Evolutionary conservation across 805 yeast species (phyloP).

Genomic region (Candida chauliodis): DNA sequence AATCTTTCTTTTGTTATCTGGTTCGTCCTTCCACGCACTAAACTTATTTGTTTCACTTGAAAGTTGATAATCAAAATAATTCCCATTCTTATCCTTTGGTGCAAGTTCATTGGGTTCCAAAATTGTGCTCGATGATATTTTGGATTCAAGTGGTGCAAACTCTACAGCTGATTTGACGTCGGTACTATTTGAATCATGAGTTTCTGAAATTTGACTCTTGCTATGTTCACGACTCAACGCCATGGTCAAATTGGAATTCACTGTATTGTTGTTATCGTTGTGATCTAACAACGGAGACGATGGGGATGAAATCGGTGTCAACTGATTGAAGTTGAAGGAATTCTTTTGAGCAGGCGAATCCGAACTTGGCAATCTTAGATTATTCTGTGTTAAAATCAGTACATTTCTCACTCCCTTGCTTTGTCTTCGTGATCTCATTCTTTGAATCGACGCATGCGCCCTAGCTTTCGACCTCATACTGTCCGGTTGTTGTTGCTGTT

Average conservation of each 20-base stretch:
- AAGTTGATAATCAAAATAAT: constrained; percentile 2
- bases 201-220: neutral
- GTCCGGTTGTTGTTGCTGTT: constrained; percentile 16
- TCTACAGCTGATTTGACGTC: constrained; percentile 3
- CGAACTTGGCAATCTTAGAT: constrained; percentile 17
- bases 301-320: constrained; percentile 4
- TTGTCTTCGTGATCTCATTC: constrained; percentile 58
- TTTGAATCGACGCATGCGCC: constrained; percentile 60
- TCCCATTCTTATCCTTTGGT: neutral
- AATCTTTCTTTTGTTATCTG: constrained; percentile 8
- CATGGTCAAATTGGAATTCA: constrained; percentile 6
- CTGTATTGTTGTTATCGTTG: neutral
- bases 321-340: neutral
- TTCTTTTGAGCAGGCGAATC: constrained; percentile 14
- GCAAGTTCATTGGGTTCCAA: neutral
- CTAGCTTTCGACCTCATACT: constrained; percentile 49
- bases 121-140: constrained; percentile 7
- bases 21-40: neutral
- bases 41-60: neutral
- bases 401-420: constrained; percentile 38
- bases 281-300: constrained; percentile 18
- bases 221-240: neutral
- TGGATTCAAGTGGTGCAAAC: constrained; percentile 7
- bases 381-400: constrained; percentile 16
- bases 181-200: neutral